Evolutionary conservation across 208 protist genomes (phyloP).

Genomic region (Jaenimonas drosophilae): DNA sequence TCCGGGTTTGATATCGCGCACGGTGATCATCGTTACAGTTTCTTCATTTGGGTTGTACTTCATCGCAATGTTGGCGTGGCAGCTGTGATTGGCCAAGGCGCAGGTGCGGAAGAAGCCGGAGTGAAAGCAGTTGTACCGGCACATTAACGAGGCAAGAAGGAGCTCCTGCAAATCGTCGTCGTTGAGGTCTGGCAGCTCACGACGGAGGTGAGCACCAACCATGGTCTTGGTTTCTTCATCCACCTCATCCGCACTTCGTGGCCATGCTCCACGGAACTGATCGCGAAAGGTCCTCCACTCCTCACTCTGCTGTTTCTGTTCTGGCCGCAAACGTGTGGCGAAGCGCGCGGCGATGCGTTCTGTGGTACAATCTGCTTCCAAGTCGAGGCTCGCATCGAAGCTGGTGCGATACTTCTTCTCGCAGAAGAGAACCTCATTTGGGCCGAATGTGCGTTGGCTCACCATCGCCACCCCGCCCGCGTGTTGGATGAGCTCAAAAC

Average conservation of each 20-base stretch:
- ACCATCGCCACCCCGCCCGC: slow-evolving; percentile 65
- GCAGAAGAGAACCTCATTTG: slow-evolving; percentile 60
- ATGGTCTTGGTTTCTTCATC: slow-evolving; percentile 26
- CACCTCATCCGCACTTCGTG: slow-evolving; percentile 45
- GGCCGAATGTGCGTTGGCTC: slow-evolving; percentile 37
- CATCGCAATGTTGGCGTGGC: slow-evolving; percentile 82
- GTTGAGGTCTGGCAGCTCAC: slow-evolving; percentile 24
- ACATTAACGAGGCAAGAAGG: slow-evolving; percentile 58
- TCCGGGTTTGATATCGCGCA: slow-evolving; percentile 46
- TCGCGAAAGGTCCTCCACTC: slow-evolving; percentile 40
- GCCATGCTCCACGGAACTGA: slow-evolving; percentile 72
- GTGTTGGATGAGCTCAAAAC: slow-evolving; percentile 68
- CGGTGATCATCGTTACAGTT: slow-evolving; percentile 70
- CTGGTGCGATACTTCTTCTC: slow-evolving; percentile 55
- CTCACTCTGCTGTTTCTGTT: slow-evolving; percentile 24
- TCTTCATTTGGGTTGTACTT: slow-evolving; percentile 49
- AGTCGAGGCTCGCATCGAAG: slow-evolving; percentile 27
- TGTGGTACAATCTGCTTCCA: slow-evolving; percentile 33
- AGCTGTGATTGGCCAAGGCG: slow-evolving; percentile 83
- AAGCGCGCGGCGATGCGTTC: slow-evolving; percentile 50
- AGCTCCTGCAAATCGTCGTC: slow-evolving; percentile 45
- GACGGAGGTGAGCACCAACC: slow-evolving; percentile 20
- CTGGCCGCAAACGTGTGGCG: slow-evolving; percentile 37
- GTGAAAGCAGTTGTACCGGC: slow-evolving; percentile 85
- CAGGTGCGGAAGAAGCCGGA: slow-evolving; percentile 81